Evolutionary conservation across 2,329 filamentous ascomycete genomes (phyloP), one percentile per base, ranked within the genome.

Genomic region (Venturia carpophila): DNA sequence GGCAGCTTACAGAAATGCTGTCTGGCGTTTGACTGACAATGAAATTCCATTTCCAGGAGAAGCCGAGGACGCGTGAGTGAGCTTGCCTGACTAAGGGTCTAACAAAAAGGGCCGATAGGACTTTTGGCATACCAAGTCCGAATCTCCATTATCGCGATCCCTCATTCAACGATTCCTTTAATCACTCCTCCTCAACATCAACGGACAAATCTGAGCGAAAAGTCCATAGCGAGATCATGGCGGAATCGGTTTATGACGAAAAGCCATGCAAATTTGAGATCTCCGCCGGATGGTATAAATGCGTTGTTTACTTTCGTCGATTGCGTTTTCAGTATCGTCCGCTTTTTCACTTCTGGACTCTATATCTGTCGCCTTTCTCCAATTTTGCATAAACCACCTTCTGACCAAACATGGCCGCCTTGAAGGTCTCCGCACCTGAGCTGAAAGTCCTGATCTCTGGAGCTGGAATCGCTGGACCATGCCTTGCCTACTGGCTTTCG

Each of bases 401-500:
- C 43, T 19, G 17, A 47, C 43, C 13, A 47, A 9, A 19, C 5
- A 47, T 47, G n/a, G 13, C n/a, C 43, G 13, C 43, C 17, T 15
- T 21, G 43, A 47, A 19, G 43, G 43, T 15, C 5, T 58, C 52
- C 24, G 52, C n/a, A 13, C 52, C 52, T 17, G 11, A 17, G 5
- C 21, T 58, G 24, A 58, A 58, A 58, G 56, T 66, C 34, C 60
- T 66, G 3, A 66, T 66, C 37, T 49, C 55, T 17, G 64, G 64
- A 24, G 64, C 24, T 6, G 64, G 64, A 41, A 66, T 66, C 27
- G 58, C 64, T 27, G 64, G 64, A 21, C 24, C 39, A 30, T 63
- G 55, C 47, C 60, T 66, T 19, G 64, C 64, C 5, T 66, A 52
- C 60, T 66, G 58, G 60, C 45, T 66, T 21, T 49, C 64, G 3